A percentile compares a stretch with the other conserved stretches of the same genome.
These are phyloP conservation scores for Microcyclosporella mali DNA, from an alignment of 2,329 filamentous ascomycete genomes.

Conservation along the genomic window DNA sequence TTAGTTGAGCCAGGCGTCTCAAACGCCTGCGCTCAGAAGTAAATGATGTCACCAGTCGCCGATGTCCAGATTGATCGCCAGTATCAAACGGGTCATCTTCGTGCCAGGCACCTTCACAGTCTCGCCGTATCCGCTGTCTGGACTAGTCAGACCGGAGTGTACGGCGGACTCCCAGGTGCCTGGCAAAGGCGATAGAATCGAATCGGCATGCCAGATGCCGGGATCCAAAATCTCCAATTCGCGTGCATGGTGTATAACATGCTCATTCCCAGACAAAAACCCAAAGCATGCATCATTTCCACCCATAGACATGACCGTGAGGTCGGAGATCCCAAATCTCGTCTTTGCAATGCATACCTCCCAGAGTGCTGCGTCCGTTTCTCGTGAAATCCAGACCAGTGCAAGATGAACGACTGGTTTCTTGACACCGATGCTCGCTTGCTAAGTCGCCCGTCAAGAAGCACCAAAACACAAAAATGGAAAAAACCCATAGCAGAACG, in stretches of 20 bases:
- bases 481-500: conserved; percentile 36
- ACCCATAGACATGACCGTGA: conserved; percentile 13
- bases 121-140: conserved; percentile 22
- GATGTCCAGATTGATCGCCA: conserved; percentile 15
- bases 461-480: conserved; percentile 10
- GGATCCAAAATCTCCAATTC: conserved; percentile 1
- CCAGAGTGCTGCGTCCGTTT: conserved; percentile 5
- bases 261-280: neutral
- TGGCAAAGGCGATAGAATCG: conserved; percentile 7
- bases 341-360: conserved; percentile 10
- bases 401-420: conserved; percentile 4
- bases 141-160: conserved; percentile 18
- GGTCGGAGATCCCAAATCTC: conserved; percentile 9
- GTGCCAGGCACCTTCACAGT: conserved; percentile 17
- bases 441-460: conserved; percentile 12
- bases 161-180: conserved; percentile 21
- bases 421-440: conserved; percentile 17
- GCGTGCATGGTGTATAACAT: neutral
- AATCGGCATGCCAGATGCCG: conserved; percentile 13
- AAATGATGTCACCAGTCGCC: conserved; percentile 15
- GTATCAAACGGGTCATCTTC: conserved; percentile 10
- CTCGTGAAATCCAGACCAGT: conserved; percentile 7
- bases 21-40: conserved; percentile 15
- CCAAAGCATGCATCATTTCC: conserved; percentile 6
- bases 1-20: conserved; percentile 19